Percentiles rank a stretch among this genome's conserved stretches.
Evolutionary conservation across 805 yeast genomes (phyloP).

Genomic region (Kazachstania viticola): DNA sequence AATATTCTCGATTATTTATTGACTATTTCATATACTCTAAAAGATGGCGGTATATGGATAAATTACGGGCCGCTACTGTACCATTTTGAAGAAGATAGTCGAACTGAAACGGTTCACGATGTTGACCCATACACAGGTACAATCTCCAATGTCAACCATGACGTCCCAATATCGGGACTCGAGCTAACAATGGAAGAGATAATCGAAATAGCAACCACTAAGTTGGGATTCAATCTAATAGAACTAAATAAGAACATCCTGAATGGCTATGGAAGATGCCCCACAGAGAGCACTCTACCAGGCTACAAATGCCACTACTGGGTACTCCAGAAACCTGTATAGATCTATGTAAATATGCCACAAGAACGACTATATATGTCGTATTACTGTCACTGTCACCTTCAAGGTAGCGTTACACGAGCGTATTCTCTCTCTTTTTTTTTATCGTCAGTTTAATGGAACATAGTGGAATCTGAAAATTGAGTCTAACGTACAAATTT

Average conservation of each 20-base stretch:
- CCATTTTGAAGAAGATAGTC: constrained; percentile 47
- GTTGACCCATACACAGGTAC: constrained; percentile 15
- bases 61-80: constrained; percentile 55
- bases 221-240: constrained; percentile 38
- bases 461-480: no score
- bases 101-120: constrained; percentile 15
- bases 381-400: no score
- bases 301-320: constrained; percentile 52
- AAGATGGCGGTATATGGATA: constrained; percentile 39
- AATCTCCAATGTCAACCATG: constrained; percentile 12
- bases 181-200: constrained; percentile 48
- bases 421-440: no score
- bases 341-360: not conserved
- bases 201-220: constrained; percentile 29
- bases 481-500: no score
- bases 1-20: constrained; percentile 43
- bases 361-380: no score
- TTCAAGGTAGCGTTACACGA: no score
- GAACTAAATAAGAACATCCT: constrained; percentile 32
- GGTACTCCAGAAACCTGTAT: constrained; percentile 31
- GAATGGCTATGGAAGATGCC: constrained; percentile 41
- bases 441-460: no score
- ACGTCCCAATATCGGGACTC: constrained; percentile 29
- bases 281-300: constrained; percentile 35
- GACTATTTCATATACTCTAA: constrained; percentile 34